These are phyloP conservation scores for Pseudocercospora eumusae DNA, from an alignment of 2,329 filamentous ascomycete species.

Conservation along the genomic window DNA sequence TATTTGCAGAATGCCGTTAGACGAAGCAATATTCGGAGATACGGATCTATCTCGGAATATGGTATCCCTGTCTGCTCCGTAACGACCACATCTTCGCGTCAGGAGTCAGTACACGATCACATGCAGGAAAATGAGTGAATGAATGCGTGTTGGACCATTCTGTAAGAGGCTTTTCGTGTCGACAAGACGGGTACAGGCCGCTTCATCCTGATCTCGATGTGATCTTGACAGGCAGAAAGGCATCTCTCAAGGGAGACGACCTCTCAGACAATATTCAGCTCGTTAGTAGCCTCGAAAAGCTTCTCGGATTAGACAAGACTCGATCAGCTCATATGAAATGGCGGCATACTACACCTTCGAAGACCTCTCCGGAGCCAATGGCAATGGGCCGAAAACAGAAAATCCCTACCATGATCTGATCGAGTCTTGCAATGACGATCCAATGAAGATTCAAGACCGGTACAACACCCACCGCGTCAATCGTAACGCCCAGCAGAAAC, in stretches of 20 bases:
- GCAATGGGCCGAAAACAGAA: conserved; percentile 43
- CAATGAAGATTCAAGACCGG: conserved; percentile 65
- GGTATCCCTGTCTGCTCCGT: too few relatives aligned
- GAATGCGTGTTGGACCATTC: too few relatives aligned
- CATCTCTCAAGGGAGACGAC: too few relatives aligned
- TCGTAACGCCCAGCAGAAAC: conserved; percentile 74
- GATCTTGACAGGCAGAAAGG: background rate
- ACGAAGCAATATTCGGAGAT: background rate
- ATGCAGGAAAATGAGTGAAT: background rate
- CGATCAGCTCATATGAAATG: conserved; percentile 25
- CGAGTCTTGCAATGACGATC: conserved; percentile 63
- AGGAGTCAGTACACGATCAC: background rate
- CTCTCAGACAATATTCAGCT: too few relatives aligned
- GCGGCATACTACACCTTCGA: conserved; percentile 42
- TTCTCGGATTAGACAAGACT: too few relatives aligned
- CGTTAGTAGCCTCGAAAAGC: too few relatives aligned
- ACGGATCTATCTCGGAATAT: background rate
- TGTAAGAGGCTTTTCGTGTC: too few relatives aligned
- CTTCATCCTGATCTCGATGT: background rate
- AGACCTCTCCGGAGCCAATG: conserved; percentile 36
- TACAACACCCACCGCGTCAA: conserved; percentile 74
- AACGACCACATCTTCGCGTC: too few relatives aligned
- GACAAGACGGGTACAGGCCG: too few relatives aligned
- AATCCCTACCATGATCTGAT: conserved; percentile 81
- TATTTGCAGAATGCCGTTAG: conserved; percentile 9